A percentile compares a stretch with the other conserved stretches of the same genome.
Conservation (phyloP, 192 early-diverging fungal species). For the Linnemannia elongata region DNA sequence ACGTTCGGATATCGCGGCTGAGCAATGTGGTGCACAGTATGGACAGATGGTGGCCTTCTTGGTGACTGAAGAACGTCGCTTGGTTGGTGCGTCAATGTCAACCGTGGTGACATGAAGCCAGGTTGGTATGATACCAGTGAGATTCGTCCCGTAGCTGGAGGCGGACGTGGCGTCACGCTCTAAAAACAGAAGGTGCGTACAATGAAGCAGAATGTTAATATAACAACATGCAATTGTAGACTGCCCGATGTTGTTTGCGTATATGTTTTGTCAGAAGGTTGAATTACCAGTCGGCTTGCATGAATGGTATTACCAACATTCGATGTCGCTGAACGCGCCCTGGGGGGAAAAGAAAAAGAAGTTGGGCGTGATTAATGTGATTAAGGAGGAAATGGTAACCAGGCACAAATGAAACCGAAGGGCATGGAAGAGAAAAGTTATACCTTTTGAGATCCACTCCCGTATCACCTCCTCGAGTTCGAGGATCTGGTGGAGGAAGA, state of each 20-base stretch:
- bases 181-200: neutral
- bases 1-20: neutral
- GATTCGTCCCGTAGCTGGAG: neutral
- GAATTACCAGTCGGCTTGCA: slow-evolving; percentile 12
- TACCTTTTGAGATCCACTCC: neutral
- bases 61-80: neutral
- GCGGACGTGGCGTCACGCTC: neutral
- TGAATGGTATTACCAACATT: neutral
- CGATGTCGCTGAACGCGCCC: slow-evolving; percentile 20
- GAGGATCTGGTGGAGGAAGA: neutral
- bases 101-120: neutral
- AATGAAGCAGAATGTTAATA: neutral
- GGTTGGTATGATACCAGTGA: slow-evolving; percentile 11
- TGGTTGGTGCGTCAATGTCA: neutral
- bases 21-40: neutral
- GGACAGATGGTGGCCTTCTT: neutral
- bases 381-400: neutral
- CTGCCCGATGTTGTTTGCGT: neutral
- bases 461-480: neutral
- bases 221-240: neutral
- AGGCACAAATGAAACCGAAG: too few relatives aligned
- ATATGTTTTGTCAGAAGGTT: too few relatives aligned
- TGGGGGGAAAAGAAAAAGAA: neutral
- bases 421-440: neutral
- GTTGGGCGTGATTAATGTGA: neutral